phyloP scores from a whole-genome alignment of 2,329 filamentous ascomycete species.

The Aspergillus sp. region DNA sequence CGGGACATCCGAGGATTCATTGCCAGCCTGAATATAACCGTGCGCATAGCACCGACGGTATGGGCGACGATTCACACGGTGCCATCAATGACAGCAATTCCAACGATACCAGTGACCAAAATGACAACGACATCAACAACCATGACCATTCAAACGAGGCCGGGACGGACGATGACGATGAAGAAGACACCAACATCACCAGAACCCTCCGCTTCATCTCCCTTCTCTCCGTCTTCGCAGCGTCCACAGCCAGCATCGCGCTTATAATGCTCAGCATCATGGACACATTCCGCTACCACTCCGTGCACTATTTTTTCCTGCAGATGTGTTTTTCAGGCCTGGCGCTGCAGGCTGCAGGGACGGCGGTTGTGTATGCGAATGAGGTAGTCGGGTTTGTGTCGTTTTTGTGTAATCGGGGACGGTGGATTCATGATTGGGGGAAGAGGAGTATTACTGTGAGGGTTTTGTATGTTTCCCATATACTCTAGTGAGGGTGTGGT shows the following conservation, averaged over 20 bases:
- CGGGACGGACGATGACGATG: constrained; percentile 1
- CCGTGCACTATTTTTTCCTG: constrained; percentile 13
- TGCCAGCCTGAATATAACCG: neutral
- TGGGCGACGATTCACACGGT: neutral
- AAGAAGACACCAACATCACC: constrained; percentile 11
- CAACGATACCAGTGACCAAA: neutral
- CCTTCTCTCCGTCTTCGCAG: constrained; percentile 13
- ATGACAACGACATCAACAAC: neutral
- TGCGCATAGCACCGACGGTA: neutral
- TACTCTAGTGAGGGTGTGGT: neutral
- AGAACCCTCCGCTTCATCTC: constrained; percentile 13
- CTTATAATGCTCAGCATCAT: constrained; percentile 14
- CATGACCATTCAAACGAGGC: neutral
- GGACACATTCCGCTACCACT: constrained; percentile 16
- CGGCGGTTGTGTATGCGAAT: constrained; percentile 15
- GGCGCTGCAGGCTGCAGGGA: constrained; percentile 15
- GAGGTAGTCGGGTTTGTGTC: constrained; percentile 14
- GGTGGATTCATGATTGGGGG: constrained; percentile 9
- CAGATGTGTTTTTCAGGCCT: constrained; percentile 13
- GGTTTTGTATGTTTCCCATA: constrained; percentile 10
- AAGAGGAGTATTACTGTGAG: constrained; percentile 10
- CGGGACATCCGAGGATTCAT: neutral
- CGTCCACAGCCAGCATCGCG: constrained; percentile 8
- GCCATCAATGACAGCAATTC: neutral
- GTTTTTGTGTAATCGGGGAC: constrained; percentile 9